Evolutionary conservation across 2,329 filamentous ascomycete species (phyloP), one percentile per base, ranked within the genome.

Genomic region (Talaromyces sp.): DNA sequence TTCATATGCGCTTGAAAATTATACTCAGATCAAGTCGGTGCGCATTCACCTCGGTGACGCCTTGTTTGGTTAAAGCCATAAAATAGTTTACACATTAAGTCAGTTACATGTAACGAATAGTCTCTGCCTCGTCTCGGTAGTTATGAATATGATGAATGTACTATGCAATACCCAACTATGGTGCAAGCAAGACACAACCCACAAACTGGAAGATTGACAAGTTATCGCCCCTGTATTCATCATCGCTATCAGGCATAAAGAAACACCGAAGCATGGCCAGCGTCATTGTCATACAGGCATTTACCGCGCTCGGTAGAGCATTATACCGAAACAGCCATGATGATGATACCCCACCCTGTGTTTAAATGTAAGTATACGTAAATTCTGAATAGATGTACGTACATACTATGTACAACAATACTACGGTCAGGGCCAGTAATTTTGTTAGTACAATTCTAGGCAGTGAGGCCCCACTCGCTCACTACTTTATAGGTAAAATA

Each of bases 1-100:
- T 68, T 77, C 79, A 65, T 80, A 81, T 67, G 79, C 79, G 23
- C 73, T 81, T 61, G 75, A 80, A 67, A 81, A 81, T 72, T 81
- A 81, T 72, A 80, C 79, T 58, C 77, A 81, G 71, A 64, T 80
- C 72, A 81, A 81, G 76, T 74, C 78, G 12, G 78, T 81, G 54
- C 77, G 79, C 69, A 71, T 77, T 68, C 72, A 75, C 63, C 71
- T 80, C 63, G 77, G 76, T 48, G 76, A 78, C 65, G 77, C 79
- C 66, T 72, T 79, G 60, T 81, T 81, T 67, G 74, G 69, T 67
- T 79, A 77, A 75, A 64, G 8, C 63, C 39, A n/a, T 39, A 25
- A 31, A 35, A 35, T 55, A 21, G 31, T 16, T n/a, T 14, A 28
- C 28, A 21, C 37, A 55, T 2, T 50, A 6, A 2, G 5, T 55